phyloP scores from a whole-genome alignment of 148 eudicot genomes.

The Chenopodium album region DNA sequence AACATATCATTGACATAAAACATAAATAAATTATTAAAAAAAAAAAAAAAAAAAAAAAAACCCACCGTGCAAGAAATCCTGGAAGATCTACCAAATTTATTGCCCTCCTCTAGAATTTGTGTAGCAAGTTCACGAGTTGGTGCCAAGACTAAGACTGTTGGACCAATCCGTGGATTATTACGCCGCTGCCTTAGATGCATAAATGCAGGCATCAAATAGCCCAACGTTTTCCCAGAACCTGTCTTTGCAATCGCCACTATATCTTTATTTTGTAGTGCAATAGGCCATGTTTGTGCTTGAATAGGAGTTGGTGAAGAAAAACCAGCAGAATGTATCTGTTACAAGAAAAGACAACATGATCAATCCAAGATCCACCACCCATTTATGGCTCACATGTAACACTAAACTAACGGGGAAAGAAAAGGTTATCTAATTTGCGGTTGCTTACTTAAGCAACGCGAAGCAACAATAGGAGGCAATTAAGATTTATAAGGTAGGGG shows the following conservation, averaged over 20 bases:
- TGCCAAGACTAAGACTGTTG: conserved; percentile 87
- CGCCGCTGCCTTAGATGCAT: conserved; percentile 65
- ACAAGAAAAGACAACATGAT: conserved; percentile 24
- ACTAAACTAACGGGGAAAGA: conserved; percentile 20
- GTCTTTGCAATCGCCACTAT: conserved; percentile 99
- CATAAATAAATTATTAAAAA: not conserved
- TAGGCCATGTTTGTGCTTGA: conserved; percentile 99
- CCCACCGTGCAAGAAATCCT: conserved; percentile 82
- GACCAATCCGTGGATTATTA: conserved; percentile 81
- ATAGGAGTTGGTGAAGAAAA: conserved; percentile 92
- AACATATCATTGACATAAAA: not conserved
- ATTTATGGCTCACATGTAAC: not conserved
- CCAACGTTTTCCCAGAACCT: conserved; percentile 97
- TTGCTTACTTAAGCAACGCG: conserved; percentile 99
- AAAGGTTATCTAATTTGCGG: conserved; percentile 47
- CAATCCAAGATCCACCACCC: conserved; percentile 4
- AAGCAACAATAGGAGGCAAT: conserved; percentile 86
- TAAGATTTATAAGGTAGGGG: conserved; percentile 71
- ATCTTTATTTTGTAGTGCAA: conserved; percentile 82
- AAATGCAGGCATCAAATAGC: conserved; percentile 92
- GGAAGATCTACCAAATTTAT: conserved; percentile 86
- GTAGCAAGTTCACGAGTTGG: conserved; percentile 98
- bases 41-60: not conserved
- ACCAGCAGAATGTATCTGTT: conserved; percentile 83
- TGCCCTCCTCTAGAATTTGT: conserved; percentile 88